A percentile compares a stretch with the other conserved stretches of the same genome.
These are phyloP conservation scores for Colletotrichum truncatum DNA, from an alignment of 2,329 filamentous ascomycete species.

Conservation along the genomic window DNA sequence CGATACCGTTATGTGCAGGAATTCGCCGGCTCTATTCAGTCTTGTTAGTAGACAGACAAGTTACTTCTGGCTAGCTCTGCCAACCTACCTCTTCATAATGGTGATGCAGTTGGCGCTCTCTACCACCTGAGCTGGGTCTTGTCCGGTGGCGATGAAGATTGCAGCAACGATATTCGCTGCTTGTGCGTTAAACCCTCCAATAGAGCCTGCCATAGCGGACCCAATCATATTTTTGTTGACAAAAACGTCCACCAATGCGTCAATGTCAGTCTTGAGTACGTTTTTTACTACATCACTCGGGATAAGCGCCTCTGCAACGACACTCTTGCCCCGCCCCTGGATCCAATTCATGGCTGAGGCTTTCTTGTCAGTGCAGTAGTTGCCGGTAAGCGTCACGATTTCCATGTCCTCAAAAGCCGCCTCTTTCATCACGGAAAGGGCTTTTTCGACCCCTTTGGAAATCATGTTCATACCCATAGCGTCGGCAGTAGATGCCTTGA, in stretches of 20 bases:
- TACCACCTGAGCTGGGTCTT: conserved; percentile 97
- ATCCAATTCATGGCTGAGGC: conserved; percentile 98
- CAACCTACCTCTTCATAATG: conserved; percentile 96
- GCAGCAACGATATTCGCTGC: conserved; percentile 97
- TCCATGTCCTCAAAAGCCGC: conserved; percentile 97
- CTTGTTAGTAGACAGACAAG: conserved; percentile 42
- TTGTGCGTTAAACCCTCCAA: conserved; percentile 98
- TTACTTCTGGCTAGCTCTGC: conserved; percentile 34
- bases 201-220: conserved; percentile 93
- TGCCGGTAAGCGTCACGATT: conserved; percentile 93
- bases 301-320: conserved; percentile 97
- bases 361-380: conserved; percentile 99
- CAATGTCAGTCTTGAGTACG: conserved; percentile 92
- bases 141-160: conserved; percentile 95
- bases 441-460: conserved; percentile 97
- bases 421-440: conserved; percentile 84
- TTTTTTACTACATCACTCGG: conserved; percentile 85
- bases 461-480: conserved; percentile 99
- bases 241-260: conserved; percentile 94
- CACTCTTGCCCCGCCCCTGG: conserved; percentile 94
- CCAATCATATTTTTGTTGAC: conserved; percentile 95
- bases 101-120: conserved; percentile 98
- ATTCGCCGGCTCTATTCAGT: conserved; percentile 75
- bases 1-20: conserved; percentile 95
- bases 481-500: conserved; percentile 98